phyloP scores from a whole-genome alignment of 1,284 basidiomycete genomes.

The Ustilago esculenta region DNA sequence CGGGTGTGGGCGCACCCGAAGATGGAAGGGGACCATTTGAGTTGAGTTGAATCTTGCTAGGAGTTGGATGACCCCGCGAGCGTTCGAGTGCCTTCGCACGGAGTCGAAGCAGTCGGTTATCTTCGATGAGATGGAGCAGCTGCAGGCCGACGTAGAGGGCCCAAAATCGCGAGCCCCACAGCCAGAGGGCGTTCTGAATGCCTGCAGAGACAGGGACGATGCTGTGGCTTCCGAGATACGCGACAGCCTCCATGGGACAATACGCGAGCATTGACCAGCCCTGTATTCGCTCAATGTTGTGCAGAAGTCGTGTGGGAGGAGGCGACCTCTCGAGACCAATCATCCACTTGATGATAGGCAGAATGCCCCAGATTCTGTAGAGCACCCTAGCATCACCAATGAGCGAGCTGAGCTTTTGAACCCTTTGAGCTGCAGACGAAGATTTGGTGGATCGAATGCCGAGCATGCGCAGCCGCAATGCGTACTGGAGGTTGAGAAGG shows the following conservation, averaged over 20 bases:
- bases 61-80: slow-evolving; percentile 60
- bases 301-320: slow-evolving; percentile 59
- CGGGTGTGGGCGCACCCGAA: not conserved
- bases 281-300: slow-evolving; percentile 65
- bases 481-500: slow-evolving; percentile 57
- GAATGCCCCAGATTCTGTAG: slow-evolving; percentile 65
- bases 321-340: slow-evolving; percentile 58
- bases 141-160: slow-evolving; percentile 64
- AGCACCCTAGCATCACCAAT: slow-evolving; percentile 61
- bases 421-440: slow-evolving; percentile 37
- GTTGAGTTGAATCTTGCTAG: slow-evolving; percentile 42
- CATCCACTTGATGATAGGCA: slow-evolving; percentile 67
- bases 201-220: slow-evolving; percentile 54
- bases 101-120: slow-evolving; percentile 64
- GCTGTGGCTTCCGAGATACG: slow-evolving; percentile 62
- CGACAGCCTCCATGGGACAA: slow-evolving; percentile 65
- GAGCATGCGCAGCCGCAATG: slow-evolving; percentile 52
- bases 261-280: slow-evolving; percentile 66
- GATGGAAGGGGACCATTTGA: slow-evolving; percentile 14
- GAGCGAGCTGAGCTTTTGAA: slow-evolving; percentile 52
- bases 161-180: slow-evolving; percentile 60
- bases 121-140: slow-evolving; percentile 64
- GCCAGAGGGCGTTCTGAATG: slow-evolving; percentile 56
- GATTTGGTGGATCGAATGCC: slow-evolving; percentile 41
- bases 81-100: slow-evolving; percentile 61